phyloP scores from a whole-genome alignment of 192 early-diverging fungal species.

The Phlyctochytrium planicorne region DNA sequence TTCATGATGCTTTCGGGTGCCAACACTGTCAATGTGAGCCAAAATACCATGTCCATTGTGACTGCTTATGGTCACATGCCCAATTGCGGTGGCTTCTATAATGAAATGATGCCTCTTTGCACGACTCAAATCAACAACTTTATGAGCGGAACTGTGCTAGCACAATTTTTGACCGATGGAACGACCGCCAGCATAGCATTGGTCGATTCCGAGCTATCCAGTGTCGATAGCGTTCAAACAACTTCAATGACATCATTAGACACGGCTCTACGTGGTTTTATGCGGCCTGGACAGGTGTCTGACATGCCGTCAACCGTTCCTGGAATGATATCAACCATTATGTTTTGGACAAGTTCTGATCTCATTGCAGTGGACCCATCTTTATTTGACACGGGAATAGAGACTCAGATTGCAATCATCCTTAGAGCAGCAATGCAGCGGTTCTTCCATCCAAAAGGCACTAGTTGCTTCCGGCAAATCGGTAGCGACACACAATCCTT shows the following conservation, averaged over 20 bases:
- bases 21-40: too few species aligned
- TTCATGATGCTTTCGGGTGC: too few species aligned
- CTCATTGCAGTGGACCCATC: constrained; percentile 22
- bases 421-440: constrained; percentile 20
- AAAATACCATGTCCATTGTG: not conserved
- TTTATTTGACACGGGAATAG: constrained; percentile 10
- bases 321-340: constrained; percentile 18
- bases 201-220: not conserved
- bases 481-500: not conserved
- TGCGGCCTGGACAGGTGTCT: not conserved
- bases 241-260: not conserved
- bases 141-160: not conserved
- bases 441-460: not conserved
- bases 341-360: constrained; percentile 19
- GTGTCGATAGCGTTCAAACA: not conserved
- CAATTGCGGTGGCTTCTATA: not conserved
- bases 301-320: constrained; percentile 17
- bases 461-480: not conserved
- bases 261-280: not conserved
- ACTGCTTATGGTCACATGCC: not conserved
- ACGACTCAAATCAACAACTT: constrained; percentile 12
- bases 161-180: constrained; percentile 21
- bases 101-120: constrained; percentile 11
- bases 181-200: constrained; percentile 21
- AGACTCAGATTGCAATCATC: constrained; percentile 19